Base-by-base conservation (phyloP, 768 basidiomycete species). In the Saitozyma sp. region DNA sequence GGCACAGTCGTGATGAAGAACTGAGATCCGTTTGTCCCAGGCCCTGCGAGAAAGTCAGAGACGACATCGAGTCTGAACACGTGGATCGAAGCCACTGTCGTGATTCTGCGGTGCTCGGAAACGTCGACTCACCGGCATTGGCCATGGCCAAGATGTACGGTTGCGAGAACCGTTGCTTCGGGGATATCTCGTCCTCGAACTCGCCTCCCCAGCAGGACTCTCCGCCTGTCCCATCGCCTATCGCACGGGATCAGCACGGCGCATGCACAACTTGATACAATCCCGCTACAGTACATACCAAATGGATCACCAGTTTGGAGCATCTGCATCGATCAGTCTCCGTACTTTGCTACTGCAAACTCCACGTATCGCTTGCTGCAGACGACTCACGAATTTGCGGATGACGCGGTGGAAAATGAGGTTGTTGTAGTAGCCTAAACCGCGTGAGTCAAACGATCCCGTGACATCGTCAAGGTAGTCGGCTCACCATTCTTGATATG, bases 1-100 rank as follows among this genome's bases (percentile, higher is more conserved):
- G 93, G 89, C 2, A 88, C 93, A 6, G 93, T 96, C 8, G 94
- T 97, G 77, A 98, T 92, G 82, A 97, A 99, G 83, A 97, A 99
- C 75, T 99, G 95, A 1, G 91, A 93, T 0, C 93, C 95, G 76
- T 97, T 97, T 42, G 94, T 96, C 50, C 81, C 82, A 8, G 91
- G 87, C 5, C 93, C 94, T 6, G 90, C 90, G 72, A n/a, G 38
- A 14, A 20, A 5, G 20, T 46, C 43, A 56, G 29, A 29, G 29
- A 29, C 29, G 5, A 29, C 29, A 5, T 29, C 29, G 29, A 29
- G 29, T 29, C 29, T 5, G 29, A 29, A 5, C 29, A 29, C 29
- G 5, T 2, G 29, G 29, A 29, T 29, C n/a, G 39, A 56, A 65
- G 62, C 42, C 53, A 17, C 29, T 17, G 51, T 51, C 17, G n/a